Percentiles rank a stretch among this genome's conserved stretches.
Evolutionary conservation across 2,329 filamentous ascomycete genomes (phyloP).

Genomic region (Hymenoscyphus repandus): DNA sequence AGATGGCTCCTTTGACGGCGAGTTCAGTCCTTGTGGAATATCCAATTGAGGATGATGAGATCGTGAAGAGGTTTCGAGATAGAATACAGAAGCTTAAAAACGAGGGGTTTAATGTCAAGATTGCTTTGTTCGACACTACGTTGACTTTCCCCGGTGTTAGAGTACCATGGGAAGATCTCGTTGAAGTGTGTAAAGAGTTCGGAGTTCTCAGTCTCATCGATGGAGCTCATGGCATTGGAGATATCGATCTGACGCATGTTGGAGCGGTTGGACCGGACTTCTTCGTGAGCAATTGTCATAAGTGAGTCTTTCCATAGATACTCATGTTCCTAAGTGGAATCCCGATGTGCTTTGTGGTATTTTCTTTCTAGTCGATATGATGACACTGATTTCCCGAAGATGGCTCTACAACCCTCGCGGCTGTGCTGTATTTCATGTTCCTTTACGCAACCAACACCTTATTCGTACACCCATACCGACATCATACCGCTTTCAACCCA

Average conservation of each 20-base stretch:
- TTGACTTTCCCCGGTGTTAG: slow-evolving; percentile 71
- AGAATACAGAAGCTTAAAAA: slow-evolving; percentile 46
- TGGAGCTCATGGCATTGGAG: slow-evolving; percentile 76
- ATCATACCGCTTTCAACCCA: slow-evolving; percentile 63
- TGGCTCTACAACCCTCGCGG: slow-evolving; percentile 80
- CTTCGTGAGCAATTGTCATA: slow-evolving; percentile 82
- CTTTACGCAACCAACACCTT: slow-evolving; percentile 69
- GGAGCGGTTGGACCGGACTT: slow-evolving; percentile 69
- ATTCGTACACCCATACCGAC: slow-evolving; percentile 73
- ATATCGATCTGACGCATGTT: slow-evolving; percentile 66
- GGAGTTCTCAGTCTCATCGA: slow-evolving; percentile 72
- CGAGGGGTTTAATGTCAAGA: slow-evolving; percentile 56
- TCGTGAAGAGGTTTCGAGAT: slow-evolving; percentile 55
- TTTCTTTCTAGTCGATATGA: background rate
- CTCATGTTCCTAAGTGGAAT: no score
- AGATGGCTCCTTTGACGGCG: slow-evolving; percentile 10
- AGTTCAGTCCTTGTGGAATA: slow-evolving; percentile 53
- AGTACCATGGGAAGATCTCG: slow-evolving; percentile 70
- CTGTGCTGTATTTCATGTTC: slow-evolving; percentile 79
- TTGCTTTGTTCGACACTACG: slow-evolving; percentile 78
- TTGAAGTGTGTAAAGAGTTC: slow-evolving; percentile 56
- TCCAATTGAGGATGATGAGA: slow-evolving; percentile 63
- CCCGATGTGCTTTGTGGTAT: no score
- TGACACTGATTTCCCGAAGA: slow-evolving; percentile 11
- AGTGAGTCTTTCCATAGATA: slow-evolving; percentile 52